Conservation (phyloP, 305 asterid species). For the Fraxinus greggii region DNA sequence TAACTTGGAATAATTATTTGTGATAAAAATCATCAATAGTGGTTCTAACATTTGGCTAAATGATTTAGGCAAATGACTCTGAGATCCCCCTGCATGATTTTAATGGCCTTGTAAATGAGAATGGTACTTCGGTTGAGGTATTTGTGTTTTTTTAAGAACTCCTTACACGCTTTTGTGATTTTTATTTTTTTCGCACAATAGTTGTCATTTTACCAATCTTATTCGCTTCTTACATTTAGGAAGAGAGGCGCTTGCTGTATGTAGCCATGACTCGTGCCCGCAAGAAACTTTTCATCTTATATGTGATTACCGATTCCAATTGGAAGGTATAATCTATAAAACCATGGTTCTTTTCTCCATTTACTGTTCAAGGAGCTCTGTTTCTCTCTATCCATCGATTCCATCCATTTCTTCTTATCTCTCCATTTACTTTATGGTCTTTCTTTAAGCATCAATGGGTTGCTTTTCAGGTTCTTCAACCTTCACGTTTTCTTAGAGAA, state of each 20-base stretch:
- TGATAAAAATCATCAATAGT: conserved; percentile 12
- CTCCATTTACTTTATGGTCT: conserved; percentile 15
- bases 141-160: conserved; percentile 21
- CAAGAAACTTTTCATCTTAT: conserved; percentile 70
- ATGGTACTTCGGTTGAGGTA: conserved; percentile 72
- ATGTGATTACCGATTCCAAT: conserved; percentile 77
- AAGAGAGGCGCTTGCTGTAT: conserved; percentile 93
- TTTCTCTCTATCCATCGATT: background rate
- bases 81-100: conserved; percentile 93
- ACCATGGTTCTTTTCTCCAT: conserved; percentile 22
- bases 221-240: conserved; percentile 50
- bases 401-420: background rate
- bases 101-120: conserved; percentile 63
- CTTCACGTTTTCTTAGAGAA: conserved; percentile 93
- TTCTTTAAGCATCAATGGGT: conserved; percentile 25
- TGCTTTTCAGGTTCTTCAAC: conserved; percentile 79
- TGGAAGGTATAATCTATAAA: conserved; percentile 68
- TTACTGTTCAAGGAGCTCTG: background rate
- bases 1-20: conserved; percentile 13
- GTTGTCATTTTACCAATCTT: conserved; percentile 19
- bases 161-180: background rate
- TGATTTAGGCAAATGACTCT: conserved; percentile 76
- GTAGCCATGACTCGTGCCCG: conserved; percentile 98
- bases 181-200: background rate
- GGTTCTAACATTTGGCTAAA: conserved; percentile 29